Evolutionary conservation across 1,139 yeast genomes (phyloP), one percentile per base, ranked within the genome.

Genomic region (Pichia norvegensis): DNA sequence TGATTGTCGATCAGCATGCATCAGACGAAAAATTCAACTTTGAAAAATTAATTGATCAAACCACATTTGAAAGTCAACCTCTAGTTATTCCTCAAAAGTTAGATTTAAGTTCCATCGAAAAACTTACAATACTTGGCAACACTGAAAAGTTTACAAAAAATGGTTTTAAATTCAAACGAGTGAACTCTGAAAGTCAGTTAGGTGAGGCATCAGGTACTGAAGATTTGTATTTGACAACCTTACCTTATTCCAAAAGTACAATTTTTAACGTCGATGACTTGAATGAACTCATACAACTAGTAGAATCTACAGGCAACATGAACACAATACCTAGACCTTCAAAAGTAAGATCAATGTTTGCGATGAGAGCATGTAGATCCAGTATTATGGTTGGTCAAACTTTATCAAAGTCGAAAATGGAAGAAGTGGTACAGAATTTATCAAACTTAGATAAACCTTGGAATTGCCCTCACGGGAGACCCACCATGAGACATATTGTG

Each of bases 401-500:
- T 1, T 67, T 92, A 42, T 72, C 70, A 5, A 56, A 49, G 22
- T 66, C 63, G 10, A 74, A 77, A 8, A 94, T 94, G 99, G 61
- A 64, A 2, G 66, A 62, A 40, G 79, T 92, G 1, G 90, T 92
- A 2, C 62, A 67, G 29, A 76, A 88, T 56, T 67, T 94, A 47
- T 78, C 94, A 20, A 67, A 64, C 0, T 67, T 94, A 35, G 92
- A 88, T 52, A 86, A 86, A 58, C 99, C 99, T 0, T 94, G 98
- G 98, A 92, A 90, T 59, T 92, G 99, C 63, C 99, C 99, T 0
- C 99, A 92, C 65, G 98, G 99, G 0, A 69, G 99, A 51, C 99
- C 98, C 1, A 92, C 99, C 1, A 78, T 92, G 83, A 72, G 98
- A 47, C 97, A 92, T 63, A 68, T 92, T 47, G 76, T 81, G 52